These are phyloP conservation scores for Dendrothele bispora DNA, from an alignment of 768 basidiomycete species.

Conservation along the genomic window DNA sequence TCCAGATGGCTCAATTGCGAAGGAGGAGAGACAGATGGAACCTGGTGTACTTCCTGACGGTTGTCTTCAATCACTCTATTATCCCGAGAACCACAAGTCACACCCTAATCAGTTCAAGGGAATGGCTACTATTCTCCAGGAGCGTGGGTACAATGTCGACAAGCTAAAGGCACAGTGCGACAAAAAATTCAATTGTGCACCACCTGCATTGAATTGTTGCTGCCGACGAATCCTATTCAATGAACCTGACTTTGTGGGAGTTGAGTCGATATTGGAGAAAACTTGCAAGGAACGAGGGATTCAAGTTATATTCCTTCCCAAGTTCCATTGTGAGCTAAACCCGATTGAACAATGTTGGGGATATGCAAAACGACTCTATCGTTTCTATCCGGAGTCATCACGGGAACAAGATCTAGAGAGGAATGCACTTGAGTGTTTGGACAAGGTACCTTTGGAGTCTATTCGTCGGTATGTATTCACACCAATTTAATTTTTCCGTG, in stretches of 20 bases:
- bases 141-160: too few relatives aligned
- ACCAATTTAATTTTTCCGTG: too few relatives aligned
- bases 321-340: conserved; percentile 27
- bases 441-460: conserved; percentile 19
- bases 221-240: conserved; percentile 34
- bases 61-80: neutral
- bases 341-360: conserved; percentile 25
- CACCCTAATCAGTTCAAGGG: neutral
- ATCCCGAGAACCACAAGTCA: neutral
- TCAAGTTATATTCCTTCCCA: conserved; percentile 27
- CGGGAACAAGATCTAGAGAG: conserved; percentile 23
- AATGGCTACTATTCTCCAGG: too few relatives aligned
- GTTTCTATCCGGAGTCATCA: conserved; percentile 13
- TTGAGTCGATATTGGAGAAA: conserved; percentile 31
- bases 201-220: conserved; percentile 26
- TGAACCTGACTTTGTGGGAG: conserved; percentile 39
- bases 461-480: conserved; percentile 18
- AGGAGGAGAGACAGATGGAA: neutral
- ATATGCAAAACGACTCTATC: conserved; percentile 22
- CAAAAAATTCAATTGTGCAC: conserved; percentile 7
- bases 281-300: conserved; percentile 20
- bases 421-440: conserved; percentile 23
- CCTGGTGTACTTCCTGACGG: neutral
- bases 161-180: too few relatives aligned
- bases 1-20: neutral